Evolutionary conservation across 164 flowering plant species (phyloP).

Genomic region (Annona squamosa): DNA sequence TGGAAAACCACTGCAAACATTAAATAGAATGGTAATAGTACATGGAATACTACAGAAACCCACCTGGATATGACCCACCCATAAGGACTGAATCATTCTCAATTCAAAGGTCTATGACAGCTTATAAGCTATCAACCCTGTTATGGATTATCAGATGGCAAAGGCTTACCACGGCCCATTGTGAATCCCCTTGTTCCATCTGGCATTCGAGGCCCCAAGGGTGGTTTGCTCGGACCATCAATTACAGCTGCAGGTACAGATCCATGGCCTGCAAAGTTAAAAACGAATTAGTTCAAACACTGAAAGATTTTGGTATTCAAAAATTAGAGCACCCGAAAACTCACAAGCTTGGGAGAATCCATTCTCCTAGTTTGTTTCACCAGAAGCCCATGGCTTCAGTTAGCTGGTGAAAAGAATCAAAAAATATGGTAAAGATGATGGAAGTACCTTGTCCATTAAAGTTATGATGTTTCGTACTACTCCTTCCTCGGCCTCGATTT

Average conservation of each 20-base stretch:
- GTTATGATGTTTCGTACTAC: conserved; percentile 33
- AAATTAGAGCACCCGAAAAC: background rate
- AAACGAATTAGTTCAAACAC: too few species aligned
- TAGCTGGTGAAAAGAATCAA: too few species aligned
- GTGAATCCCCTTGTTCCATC: conserved; percentile 90
- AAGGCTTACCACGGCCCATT: conserved; percentile 80
- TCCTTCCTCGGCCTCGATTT: conserved; percentile 46
- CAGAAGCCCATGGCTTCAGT: background rate
- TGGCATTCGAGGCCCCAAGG: conserved; percentile 91
- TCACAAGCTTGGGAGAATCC: background rate
- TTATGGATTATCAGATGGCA: conserved; percentile 12
- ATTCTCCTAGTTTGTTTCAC: background rate
- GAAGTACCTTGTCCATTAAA: conserved; percentile 43
- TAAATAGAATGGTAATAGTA: background rate
- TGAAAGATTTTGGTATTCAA: background rate
- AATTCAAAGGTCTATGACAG: background rate
- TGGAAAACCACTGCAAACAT: background rate
- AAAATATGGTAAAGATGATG: background rate
- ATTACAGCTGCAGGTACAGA: conserved; percentile 18
- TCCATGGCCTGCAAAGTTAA: conserved; percentile 53
- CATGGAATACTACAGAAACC: background rate
- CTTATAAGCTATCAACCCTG: background rate
- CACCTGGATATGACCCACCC: background rate
- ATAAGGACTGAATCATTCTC: background rate
- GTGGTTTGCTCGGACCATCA: conserved; percentile 54